These are phyloP conservation scores for Skeletonema menzelii DNA, from an alignment of 108 stramenopile genomes.

Conservation along the genomic window DNA sequence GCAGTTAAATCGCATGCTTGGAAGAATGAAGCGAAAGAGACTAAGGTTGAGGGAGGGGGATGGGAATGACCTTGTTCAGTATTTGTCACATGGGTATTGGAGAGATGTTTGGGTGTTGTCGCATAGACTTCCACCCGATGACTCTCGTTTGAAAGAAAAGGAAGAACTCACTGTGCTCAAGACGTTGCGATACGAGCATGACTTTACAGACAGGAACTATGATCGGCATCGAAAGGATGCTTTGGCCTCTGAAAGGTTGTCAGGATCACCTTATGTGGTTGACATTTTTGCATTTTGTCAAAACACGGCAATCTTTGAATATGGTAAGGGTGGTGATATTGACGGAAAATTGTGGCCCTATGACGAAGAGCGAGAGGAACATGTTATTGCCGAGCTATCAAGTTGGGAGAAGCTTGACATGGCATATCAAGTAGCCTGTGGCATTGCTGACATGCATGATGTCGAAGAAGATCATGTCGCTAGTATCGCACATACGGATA, in stretches of 20 bases:
- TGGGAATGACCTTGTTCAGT: constrained; percentile 36
- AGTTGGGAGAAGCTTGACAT: constrained; percentile 52
- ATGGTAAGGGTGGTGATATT: constrained; percentile 63
- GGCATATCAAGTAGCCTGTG: constrained; percentile 63
- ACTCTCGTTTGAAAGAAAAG: not conserved
- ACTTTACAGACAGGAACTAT: constrained; percentile 66
- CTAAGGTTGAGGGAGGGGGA: constrained; percentile 27
- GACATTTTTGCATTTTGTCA: constrained; percentile 72
- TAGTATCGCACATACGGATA: constrained; percentile 70
- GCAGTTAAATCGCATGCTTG: constrained; percentile 22
- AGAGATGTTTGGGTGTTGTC: constrained; percentile 67
- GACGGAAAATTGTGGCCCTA: constrained; percentile 37
- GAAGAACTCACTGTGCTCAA: constrained; percentile 56
- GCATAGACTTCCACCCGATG: not conserved
- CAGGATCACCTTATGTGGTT: constrained; percentile 54
- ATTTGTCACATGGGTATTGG: constrained; percentile 66
- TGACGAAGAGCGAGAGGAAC: constrained; percentile 31
- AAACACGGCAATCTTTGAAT: constrained; percentile 72
- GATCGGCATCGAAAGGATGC: constrained; percentile 83
- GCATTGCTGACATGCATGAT: constrained; percentile 66
- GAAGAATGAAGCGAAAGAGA: constrained; percentile 17
- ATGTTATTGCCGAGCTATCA: constrained; percentile 22
- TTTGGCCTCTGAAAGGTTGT: constrained; percentile 52
- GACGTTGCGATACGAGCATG: constrained; percentile 55
- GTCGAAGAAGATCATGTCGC: constrained; percentile 55